Base-by-base conservation (phyloP, 225 moss, liverwort and hornwort species). In the Bryoerythrophyllum caledonicum region DNA sequence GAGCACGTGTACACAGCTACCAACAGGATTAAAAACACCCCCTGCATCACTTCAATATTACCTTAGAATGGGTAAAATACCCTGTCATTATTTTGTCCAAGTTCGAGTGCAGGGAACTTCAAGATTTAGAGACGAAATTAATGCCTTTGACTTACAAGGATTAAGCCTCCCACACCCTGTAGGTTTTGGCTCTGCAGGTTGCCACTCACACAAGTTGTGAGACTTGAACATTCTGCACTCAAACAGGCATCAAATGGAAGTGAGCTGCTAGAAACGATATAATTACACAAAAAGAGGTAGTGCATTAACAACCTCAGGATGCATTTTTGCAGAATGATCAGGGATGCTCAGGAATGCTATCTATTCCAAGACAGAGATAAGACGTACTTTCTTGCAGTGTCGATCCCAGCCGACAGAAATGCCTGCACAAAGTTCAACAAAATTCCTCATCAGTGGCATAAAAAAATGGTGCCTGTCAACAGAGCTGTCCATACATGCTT, bases 371-470 rank as follows among this genome's bases (percentile, higher is more conserved):
- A 6, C 16, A 62, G 63, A 46, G 65, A 52, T 13, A 69, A 58
- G 63, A 77, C 94, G 46, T 81, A 99, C 95, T 89, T 37, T 79
- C 90, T 82, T 86, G 78, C 27, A 0, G 30, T 44, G 86, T 88
- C 60, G 99, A 90, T 70, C 99, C 95, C 60, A 88, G 70, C 65
- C 92, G 83, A 81, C 95, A 99, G 68, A 81, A 99, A 79, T 95
- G 89, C 71, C 99, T 99, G 93, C 82, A 80, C 49, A 77, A 49
- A 49, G 35, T 60, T 30, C 62, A 46, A 55, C 52, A 40, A 60
- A 48, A 14, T 3, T 43, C 70, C 30, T 13, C 56, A 52, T 73
- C 24, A 80, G 74, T 61, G 27, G 34, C 48, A 71, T 19, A n/a
- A 10, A 13, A n/a, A 9, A 23, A 13, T 5, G 60, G 10, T 26